Base-by-base conservation (phyloP, 495 filamentous ascomycete genomes). In the Lasiosphaeria miniovina region DNA sequence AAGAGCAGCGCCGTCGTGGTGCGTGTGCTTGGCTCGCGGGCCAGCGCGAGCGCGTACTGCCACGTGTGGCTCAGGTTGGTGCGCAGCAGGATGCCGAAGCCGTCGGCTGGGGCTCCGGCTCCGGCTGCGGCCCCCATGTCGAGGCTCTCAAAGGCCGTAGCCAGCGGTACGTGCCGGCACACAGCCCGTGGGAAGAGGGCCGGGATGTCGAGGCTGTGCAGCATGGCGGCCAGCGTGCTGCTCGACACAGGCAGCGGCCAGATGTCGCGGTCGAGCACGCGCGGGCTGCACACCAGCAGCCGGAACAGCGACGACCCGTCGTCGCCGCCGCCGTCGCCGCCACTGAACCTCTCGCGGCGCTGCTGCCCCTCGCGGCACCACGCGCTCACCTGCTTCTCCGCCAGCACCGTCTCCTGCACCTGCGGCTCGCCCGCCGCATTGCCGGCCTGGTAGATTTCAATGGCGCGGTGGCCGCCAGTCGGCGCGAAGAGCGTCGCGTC, bases 211-310 rank as follows among this genome's bases (percentile, higher is more conserved):
- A 14, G 43, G 43, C 43, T 14, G 43, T 9, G 8, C 12, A 46
- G 43, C 6, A 46, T 46, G 6, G 12, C 15, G 12, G 43, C 43
- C 43, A 46, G 43, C 12, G 43, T 46, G 43, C 43, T 14, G 43
- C 43, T 46, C 43, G 43, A 5, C 8, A 14, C 43, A 5, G 43
- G 43, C 43, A 46, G 43, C 43, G 43, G 43, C 43, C 43, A 46
- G 43, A 46, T 46, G 43, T 46, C 43, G 43, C 43, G 43, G 43
- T 46, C 43, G 8, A 46, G 43, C 8, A 46, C 43, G 12, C 43
- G 43, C 43, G 43, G 6, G 43, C 43, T 41, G 38, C 38, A 41
- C 8, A 41, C 38, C 8, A 41, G 38, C 7, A 41, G 38, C 38
- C 38, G 38, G 38, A 41, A 41, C 38, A 41, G 38, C 38, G 38